Conservation (phyloP, 2,329 filamentous ascomycete genomes). For the Alternaria hordeiaustralica region DNA sequence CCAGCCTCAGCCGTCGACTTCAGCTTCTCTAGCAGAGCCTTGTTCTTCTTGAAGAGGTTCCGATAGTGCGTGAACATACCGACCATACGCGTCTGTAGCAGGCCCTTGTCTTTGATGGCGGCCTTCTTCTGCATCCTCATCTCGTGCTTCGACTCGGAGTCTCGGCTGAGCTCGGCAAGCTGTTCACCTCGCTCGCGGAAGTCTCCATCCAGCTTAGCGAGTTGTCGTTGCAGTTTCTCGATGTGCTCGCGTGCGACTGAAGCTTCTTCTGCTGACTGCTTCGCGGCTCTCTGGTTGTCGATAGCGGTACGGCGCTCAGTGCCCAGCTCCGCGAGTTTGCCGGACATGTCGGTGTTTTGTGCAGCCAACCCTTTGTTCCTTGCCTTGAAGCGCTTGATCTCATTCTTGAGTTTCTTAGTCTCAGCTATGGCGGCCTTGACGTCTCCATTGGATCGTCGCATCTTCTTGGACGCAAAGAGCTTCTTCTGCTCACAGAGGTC, state of each 20-base stretch:
- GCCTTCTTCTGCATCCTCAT: neutral
- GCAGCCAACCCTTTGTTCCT: neutral
- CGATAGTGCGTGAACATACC: constrained; percentile 1
- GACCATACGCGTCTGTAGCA: neutral
- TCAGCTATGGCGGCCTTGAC: neutral
- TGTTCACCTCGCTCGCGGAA: neutral
- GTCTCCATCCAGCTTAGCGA: neutral
- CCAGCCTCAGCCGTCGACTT: neutral
- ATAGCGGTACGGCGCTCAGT: neutral
- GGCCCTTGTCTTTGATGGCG: neutral
- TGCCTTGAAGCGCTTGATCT: neutral
- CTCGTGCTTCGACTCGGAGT: neutral
- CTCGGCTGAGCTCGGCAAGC: neutral
- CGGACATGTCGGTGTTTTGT: neutral
- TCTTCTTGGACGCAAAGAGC: neutral
- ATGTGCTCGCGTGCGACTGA: neutral
- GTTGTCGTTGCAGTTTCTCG: neutral
- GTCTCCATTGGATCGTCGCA: neutral
- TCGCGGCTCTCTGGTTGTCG: neutral
- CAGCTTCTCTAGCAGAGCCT: neutral
- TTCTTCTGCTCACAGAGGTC: neutral
- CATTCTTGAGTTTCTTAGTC: neutral
- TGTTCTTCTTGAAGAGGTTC: neutral
- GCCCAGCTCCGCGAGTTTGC: neutral
- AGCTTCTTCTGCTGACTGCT: neutral